phyloP scores from a whole-genome alignment of 805 yeast species.

The Candida taoyuanica region DNA sequence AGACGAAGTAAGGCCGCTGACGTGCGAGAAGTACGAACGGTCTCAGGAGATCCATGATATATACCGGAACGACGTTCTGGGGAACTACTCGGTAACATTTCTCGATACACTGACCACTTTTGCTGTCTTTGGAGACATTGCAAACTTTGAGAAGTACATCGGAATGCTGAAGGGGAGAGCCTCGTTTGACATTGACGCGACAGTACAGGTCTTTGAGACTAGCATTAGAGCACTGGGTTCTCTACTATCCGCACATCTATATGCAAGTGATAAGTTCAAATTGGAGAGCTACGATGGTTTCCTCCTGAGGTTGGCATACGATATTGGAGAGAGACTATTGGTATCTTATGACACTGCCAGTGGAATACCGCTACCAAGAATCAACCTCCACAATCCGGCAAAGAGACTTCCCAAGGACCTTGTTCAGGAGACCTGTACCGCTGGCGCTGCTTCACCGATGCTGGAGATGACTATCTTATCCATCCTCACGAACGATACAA shows the following conservation, averaged over 20 bases:
- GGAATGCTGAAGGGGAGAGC: conserved; percentile 22
- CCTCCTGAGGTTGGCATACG: conserved; percentile 65
- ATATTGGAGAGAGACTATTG: conserved; percentile 65
- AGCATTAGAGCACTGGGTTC: conserved; percentile 83
- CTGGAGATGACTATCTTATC: conserved; percentile 78
- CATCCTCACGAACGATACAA: conserved; percentile 64
- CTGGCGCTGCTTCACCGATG: conserved; percentile 83
- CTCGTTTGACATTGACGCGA: conserved; percentile 39
- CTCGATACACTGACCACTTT: conserved; percentile 78
- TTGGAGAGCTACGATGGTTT: conserved; percentile 60
- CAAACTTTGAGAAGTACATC: conserved; percentile 45
- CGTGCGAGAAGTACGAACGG: conserved; percentile 66
- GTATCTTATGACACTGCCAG: conserved; percentile 63
- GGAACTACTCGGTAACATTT: conserved; percentile 74
- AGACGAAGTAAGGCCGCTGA: conserved; percentile 75
- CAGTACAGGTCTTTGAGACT: conserved; percentile 85
- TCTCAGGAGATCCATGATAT: conserved; percentile 52
- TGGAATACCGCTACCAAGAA: conserved; percentile 75
- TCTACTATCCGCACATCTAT: conserved; percentile 70
- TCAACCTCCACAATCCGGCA: conserved; percentile 58
- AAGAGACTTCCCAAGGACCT: conserved; percentile 37
- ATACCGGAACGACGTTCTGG: conserved; percentile 76
- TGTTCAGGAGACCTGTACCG: conserved; percentile 69
- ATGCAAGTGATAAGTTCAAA: conserved; percentile 39
- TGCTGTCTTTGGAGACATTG: conserved; percentile 63